Evolutionary conservation across 148 eudicot species (phyloP), one percentile per base, ranked within the genome.

Genomic region (Heliamphora exappendiculata): DNA sequence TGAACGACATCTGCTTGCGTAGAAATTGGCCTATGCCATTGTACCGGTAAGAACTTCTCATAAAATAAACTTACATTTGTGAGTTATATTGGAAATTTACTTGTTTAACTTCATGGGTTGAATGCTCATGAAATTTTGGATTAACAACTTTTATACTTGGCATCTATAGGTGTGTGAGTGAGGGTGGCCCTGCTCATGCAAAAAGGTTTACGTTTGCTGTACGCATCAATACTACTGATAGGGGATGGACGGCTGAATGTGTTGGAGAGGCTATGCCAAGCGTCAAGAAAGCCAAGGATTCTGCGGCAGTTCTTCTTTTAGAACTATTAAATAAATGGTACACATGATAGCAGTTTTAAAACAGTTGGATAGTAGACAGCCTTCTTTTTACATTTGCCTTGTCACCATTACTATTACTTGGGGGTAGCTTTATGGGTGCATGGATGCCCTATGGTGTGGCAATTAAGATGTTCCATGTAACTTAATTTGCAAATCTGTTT

Each of bases 161-260:
- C 49, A 3, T 59, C 50, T 79, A 3, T 54, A 95, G 99, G 90
- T 92, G 99, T 82, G 89, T 92, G 60, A 85, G 80, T 50, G 99
- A 95, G 86, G 99, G 99, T 16, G 99, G 99, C 31, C 99, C 99
- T 33, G 99, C 97, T 1, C 99, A 95, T 84, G 97, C 97, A 3
- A 95, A 88, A 88, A 88, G 86, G 83, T 95, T 92, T 80, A 93
- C 91, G 26, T 95, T 92, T 80, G 88, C 91, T 8, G 99, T 95
- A 31, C 87, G 96, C 0, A 94, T 92, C 4, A 95, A 95, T 79
- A 95, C 96, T 64, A 83, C 87, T 41, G 97, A 92, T 65, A 89
- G 70, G 83, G 97, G 94, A 45, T 92, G 88, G 97, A 95, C 99
- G 0, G 97, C 89, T 71, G 99, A 95, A 80, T 95, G 99, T 75